Evolutionary conservation across 768 basidiomycete genomes (phyloP), one percentile per base, ranked within the genome.

Genomic region (Boletus edulis): DNA sequence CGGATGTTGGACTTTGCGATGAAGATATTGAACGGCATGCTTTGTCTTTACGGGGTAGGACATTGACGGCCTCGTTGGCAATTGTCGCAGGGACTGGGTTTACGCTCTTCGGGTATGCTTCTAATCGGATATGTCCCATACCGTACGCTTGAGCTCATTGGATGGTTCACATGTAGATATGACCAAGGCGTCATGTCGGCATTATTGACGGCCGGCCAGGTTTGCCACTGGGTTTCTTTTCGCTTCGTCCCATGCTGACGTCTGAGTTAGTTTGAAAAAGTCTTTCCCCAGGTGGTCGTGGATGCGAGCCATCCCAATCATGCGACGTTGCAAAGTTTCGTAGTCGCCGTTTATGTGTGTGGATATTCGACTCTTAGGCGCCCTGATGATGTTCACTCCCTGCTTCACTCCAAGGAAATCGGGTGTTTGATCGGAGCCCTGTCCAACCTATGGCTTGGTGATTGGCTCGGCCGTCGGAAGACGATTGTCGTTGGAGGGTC

Each of bases 101-200:
- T 65, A 84, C 81, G 12, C 72, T 82, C n/a, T 84, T 85, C 56
- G 85, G 86, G 75, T 81, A 59, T 46, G 73, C 58, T 18, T 65
- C 34, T 3, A 13, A 51, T 54, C 20, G 20, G 51, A 51, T 22
- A 31, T 20, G 15, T 47, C 22, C 11, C 13, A 20, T 48, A 0
- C 3, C 22, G 35, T 18, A 20, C 32, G 5, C 45, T 52, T 4
- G 43, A 40, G 32, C 45, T 62, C 42, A 57, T 46, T 17, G 14
- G 3, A 24, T 20, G 20, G 27, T 27, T 27, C 42, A 8, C 34
- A 14, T 38, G 45, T 24, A 83, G 82, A 27, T 86, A 85, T 68
- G 85, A 86, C 61, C 86, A 86, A 63, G 85, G 84, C 41, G 85
- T 86, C 32, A 84, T 87, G 84, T 81, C 80, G n/a, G 82, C 84